phyloP scores from a whole-genome alignment of 1,284 basidiomycete species.

The Boletus semigastroideus region DNA sequence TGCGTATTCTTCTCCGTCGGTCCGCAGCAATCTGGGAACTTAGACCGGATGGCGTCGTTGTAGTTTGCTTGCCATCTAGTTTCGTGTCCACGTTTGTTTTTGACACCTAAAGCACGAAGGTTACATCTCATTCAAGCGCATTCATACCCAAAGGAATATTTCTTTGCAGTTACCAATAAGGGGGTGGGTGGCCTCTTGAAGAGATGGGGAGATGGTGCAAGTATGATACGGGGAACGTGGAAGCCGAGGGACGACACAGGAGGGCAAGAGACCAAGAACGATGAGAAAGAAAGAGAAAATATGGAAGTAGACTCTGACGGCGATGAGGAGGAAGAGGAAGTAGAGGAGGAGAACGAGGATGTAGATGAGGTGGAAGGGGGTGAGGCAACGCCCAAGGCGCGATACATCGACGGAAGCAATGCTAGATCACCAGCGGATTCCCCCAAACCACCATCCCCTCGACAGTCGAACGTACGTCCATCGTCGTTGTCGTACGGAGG shows the following conservation, averaged over 20 bases:
- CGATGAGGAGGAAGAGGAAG: constrained; percentile 19
- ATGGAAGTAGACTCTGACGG: constrained; percentile 34
- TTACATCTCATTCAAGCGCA: constrained; percentile 83
- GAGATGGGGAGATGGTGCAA: constrained; percentile 78
- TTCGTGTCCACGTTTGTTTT: constrained; percentile 65
- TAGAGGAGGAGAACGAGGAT: constrained; percentile 26
- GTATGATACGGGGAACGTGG: constrained; percentile 71
- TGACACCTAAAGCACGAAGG: constrained; percentile 74
- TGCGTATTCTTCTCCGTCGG: constrained; percentile 41
- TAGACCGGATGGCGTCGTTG: not conserved
- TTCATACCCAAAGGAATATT: constrained; percentile 82
- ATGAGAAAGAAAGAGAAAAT: constrained; percentile 12
- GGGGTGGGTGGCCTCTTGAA: constrained; percentile 76
- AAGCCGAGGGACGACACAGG: constrained; percentile 41
- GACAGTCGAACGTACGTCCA: constrained; percentile 7
- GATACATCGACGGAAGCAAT: constrained; percentile 14
- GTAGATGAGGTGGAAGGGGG: constrained; percentile 24
- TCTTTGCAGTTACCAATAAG: constrained; percentile 86
- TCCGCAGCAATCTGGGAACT: constrained; percentile 1
- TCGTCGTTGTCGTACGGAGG: constrained; percentile 15
- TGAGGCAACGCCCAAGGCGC: constrained; percentile 30
- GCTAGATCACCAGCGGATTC: constrained; percentile 25
- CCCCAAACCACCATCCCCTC: constrained; percentile 20
- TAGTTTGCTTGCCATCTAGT: constrained; percentile 83
- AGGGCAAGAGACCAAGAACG: not conserved